Conservation (phyloP, 129 eudicot genomes). For the Pulicaria dysenterica region DNA sequence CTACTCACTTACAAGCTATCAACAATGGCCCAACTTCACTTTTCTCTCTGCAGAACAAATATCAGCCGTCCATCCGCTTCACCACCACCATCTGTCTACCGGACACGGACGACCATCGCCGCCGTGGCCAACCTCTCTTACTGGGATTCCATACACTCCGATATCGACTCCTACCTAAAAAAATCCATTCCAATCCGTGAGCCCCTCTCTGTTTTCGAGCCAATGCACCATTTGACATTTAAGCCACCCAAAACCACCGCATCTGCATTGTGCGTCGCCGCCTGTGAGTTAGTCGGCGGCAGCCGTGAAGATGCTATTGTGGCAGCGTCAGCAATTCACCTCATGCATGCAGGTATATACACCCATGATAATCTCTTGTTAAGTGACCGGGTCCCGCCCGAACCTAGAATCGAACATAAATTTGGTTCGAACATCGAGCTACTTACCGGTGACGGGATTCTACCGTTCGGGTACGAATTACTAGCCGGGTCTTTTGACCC, state of each 20-base stretch:
- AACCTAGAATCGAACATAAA: slow-evolving; percentile 5
- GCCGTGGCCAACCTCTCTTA: slow-evolving; percentile 37
- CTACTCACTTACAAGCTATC: neutral
- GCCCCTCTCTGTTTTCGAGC: slow-evolving; percentile 54
- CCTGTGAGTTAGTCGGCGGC: slow-evolving; percentile 75
- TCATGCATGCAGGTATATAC: slow-evolving; percentile 59
- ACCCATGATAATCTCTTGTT: slow-evolving; percentile 43
- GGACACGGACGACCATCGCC: neutral
- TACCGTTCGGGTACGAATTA: slow-evolving; percentile 66
- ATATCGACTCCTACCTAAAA: slow-evolving; percentile 50
- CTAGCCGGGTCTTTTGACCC: slow-evolving; percentile 35
- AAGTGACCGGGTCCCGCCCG: slow-evolving; percentile 13
- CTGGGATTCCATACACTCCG: slow-evolving; percentile 48
- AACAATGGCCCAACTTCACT: slow-evolving; percentile 45
- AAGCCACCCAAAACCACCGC: slow-evolving; percentile 57
- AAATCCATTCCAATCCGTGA: slow-evolving; percentile 46
- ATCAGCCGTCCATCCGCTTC: slow-evolving; percentile 30
- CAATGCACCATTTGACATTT: slow-evolving; percentile 69
- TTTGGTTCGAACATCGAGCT: slow-evolving; percentile 58
- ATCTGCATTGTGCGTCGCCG: slow-evolving; percentile 59
- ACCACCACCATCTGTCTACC: neutral
- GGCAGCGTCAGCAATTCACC: slow-evolving; percentile 66
- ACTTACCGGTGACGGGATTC: slow-evolving; percentile 54
- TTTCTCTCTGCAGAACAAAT: slow-evolving; percentile 18
- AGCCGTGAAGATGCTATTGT: slow-evolving; percentile 48